Evolutionary conservation across 345 rosid species (phyloP).

Genomic region (Eucalyptus sp.): DNA sequence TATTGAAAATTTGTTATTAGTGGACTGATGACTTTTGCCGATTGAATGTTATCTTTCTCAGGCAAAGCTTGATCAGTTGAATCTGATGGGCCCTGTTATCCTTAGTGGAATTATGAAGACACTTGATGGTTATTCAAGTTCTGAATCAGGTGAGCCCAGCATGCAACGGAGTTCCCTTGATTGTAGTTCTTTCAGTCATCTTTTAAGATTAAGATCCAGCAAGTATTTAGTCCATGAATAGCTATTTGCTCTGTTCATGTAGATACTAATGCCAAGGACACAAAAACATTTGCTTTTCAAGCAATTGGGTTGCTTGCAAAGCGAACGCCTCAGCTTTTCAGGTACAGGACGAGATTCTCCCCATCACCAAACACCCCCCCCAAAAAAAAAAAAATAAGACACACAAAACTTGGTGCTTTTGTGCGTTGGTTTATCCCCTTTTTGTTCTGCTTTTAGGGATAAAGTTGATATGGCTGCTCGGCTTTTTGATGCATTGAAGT

Average conservation of each 20-base stretch:
- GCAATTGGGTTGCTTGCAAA: slow-evolving; percentile 88
- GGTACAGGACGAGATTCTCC: slow-evolving; percentile 10
- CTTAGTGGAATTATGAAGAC: slow-evolving; percentile 71
- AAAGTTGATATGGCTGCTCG: slow-evolving; percentile 87
- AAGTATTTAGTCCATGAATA: background rate
- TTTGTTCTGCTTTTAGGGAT: slow-evolving; percentile 39
- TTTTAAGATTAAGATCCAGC: background rate
- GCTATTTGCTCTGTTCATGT: slow-evolving; percentile 3
- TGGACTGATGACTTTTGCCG: background rate
- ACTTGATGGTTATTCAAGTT: slow-evolving; percentile 64
- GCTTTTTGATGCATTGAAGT: slow-evolving; percentile 80
- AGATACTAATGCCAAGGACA: slow-evolving; percentile 70
- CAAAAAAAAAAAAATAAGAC: background rate
- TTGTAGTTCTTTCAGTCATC: background rate
- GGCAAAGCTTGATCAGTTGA: slow-evolving; percentile 81
- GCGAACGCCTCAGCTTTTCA: slow-evolving; percentile 85
- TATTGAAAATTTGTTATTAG: background rate
- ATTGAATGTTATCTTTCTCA: slow-evolving; percentile 3
- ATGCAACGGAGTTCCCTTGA: background rate
- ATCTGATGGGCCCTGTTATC: slow-evolving; percentile 92
- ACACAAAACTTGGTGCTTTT: background rate
- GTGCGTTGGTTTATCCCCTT: background rate
- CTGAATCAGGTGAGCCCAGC: slow-evolving; percentile 56
- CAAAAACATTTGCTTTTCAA: slow-evolving; percentile 74
- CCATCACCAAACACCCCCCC: background rate